phyloP scores from a whole-genome alignment of 306 rosid genomes.

The Elaeagnus macrophylla region DNA sequence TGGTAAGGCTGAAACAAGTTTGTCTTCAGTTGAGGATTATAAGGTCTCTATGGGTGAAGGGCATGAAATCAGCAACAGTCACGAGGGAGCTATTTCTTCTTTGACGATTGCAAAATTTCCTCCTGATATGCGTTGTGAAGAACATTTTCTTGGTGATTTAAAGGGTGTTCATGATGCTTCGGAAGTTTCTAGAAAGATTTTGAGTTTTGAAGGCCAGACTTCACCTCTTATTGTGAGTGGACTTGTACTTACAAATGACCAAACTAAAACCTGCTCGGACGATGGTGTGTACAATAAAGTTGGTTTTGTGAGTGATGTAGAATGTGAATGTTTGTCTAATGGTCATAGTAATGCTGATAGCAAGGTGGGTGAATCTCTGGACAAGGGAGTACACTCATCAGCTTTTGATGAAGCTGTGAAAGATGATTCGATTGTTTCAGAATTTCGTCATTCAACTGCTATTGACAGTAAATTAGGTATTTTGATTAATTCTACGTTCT shows the following conservation, averaged over 20 bases:
- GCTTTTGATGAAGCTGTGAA: conserved; percentile 27
- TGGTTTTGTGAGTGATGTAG: conserved; percentile 25
- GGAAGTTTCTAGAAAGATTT: conserved; percentile 17
- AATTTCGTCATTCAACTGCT: conserved; percentile 17
- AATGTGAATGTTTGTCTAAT: conserved; percentile 12
- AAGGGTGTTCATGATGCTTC: conserved; percentile 9
- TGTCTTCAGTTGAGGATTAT: conserved; percentile 20
- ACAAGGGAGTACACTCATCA: conserved; percentile 29
- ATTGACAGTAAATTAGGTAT: conserved; percentile 47
- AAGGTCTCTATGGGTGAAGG: conserved; percentile 21
- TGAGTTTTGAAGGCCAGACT: conserved; percentile 16
- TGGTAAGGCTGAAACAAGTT: conserved; percentile 27
- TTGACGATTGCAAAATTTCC: conserved; percentile 11
- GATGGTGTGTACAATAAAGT: conserved; percentile 21
- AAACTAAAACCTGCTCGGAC: conserved; percentile 15
- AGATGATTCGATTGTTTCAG: conserved; percentile 25
- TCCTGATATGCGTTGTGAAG: conserved; percentile 19
- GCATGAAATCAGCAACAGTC: conserved; percentile 26
- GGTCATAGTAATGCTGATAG: conserved; percentile 29
- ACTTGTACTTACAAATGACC: conserved; percentile 31
- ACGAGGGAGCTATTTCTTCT: conserved; percentile 23
- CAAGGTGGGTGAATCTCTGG: conserved; percentile 28
- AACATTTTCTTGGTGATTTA: conserved; percentile 14
- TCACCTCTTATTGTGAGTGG: conserved; percentile 30
- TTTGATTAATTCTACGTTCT: conserved; percentile 16